A percentile compares a stretch with the other conserved stretches of the same genome.
phyloP scores from a whole-genome alignment of 2,329 filamentous ascomycete genomes.

The Stenocarpella maydis region DNA sequence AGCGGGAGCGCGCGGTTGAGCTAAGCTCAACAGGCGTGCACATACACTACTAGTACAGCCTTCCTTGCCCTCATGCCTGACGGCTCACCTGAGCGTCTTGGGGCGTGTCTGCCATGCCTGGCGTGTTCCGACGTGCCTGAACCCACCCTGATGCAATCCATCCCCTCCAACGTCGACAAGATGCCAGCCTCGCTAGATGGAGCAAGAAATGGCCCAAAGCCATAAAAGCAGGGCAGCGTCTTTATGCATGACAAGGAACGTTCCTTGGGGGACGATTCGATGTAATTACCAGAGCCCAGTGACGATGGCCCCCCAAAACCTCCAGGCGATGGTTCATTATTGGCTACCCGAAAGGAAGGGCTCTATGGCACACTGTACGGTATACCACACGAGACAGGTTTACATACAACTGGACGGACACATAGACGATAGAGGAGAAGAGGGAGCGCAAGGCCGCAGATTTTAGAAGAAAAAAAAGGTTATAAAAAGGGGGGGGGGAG shows the following conservation, averaged over 20 bases:
- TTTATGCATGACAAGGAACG: neutral
- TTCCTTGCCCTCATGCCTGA: neutral
- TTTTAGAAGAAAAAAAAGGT: too few species aligned
- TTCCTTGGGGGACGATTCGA: neutral
- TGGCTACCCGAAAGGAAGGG: neutral
- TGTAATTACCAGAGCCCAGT: neutral
- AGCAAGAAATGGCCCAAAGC: neutral
- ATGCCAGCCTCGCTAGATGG: neutral
- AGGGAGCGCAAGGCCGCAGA: too few species aligned
- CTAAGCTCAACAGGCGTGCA: too few species aligned
- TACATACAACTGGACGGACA: too few species aligned
- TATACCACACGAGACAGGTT: too few species aligned
- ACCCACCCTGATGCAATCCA: neutral
- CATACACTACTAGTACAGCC: too few species aligned
- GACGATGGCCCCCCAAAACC: neutral
- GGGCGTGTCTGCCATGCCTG: neutral
- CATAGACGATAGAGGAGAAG: too few species aligned
- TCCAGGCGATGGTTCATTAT: neutral
- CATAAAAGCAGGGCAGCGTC: neutral
- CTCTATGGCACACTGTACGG: too few species aligned
- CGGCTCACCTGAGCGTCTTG: neutral
- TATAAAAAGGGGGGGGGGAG: too few species aligned
- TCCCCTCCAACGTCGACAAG: neutral
- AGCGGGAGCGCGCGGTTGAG: too few species aligned
- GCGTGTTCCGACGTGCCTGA: neutral